Percentiles rank a stretch among this genome's conserved stretches.
Conservation (phyloP, 2,329 filamentous ascomycete genomes). For the Paracoccidioides brasiliensis region DNA sequence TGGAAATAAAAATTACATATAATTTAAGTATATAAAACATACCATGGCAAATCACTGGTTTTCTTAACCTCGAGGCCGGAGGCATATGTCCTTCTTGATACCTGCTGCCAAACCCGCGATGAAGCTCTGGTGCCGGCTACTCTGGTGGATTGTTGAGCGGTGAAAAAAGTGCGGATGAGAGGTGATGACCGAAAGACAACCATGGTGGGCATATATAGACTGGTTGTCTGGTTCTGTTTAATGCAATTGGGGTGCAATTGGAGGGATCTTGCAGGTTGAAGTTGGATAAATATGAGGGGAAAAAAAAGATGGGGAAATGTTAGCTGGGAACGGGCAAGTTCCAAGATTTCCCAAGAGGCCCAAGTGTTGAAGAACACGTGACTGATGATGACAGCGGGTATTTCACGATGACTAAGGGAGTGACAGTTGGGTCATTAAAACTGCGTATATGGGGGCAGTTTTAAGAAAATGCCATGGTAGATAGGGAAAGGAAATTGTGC, state of each 20-base stretch:
- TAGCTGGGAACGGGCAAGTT: neutral
- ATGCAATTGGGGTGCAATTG: conserved; percentile 2
- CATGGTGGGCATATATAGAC: conserved; percentile 17
- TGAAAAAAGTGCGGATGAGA: conserved; percentile 22
- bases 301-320: neutral
- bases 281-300: neutral
- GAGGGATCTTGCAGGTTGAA: neutral
- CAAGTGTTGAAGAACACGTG: neutral
- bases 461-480: too few relatives aligned
- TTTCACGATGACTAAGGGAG: neutral
- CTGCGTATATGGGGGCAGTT: too few relatives aligned
- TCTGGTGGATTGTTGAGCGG: conserved; percentile 20
- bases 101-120: conserved; percentile 27
- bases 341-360: too few relatives aligned
- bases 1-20: neutral
- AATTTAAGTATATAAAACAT: conserved; percentile 10
- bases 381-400: neutral
- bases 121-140: conserved; percentile 20
- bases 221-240: neutral
- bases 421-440: too few relatives aligned
- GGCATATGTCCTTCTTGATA: conserved; percentile 36
- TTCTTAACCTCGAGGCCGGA: conserved; percentile 23
- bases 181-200: conserved; percentile 21
- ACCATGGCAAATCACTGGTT: conserved; percentile 41
- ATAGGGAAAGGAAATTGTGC: too few relatives aligned